A percentile compares a stretch with the other conserved stretches of the same genome.
These are phyloP conservation scores for Cutaneotrichosporon sp. DNA, from an alignment of 1,284 basidiomycete species.

Conservation along the genomic window DNA sequence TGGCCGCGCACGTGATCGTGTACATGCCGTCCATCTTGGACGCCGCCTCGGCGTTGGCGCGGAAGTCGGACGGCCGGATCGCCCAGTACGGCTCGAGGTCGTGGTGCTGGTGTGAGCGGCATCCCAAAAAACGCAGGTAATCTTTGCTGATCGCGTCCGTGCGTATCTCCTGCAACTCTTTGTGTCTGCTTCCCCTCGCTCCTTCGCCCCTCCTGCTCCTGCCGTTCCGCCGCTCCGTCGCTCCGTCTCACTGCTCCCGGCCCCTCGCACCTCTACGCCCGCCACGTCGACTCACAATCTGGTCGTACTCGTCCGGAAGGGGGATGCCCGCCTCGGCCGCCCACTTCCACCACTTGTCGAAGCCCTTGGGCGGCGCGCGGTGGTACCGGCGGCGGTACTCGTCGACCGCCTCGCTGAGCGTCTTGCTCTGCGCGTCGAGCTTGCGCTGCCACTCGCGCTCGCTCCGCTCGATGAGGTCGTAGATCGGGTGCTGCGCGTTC, in stretches of 20 bases:
- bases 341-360: conserved; percentile 50
- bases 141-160: no score
- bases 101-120: conserved; percentile 31
- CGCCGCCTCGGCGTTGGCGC: conserved; percentile 25
- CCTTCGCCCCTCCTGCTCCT: no score
- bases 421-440: conserved; percentile 48
- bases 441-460: conserved; percentile 53
- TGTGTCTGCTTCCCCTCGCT: no score
- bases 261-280: neutral
- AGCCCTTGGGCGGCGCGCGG: conserved; percentile 49
- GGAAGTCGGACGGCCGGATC: conserved; percentile 32
- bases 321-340: conserved; percentile 37
- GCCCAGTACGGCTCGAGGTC: conserved; percentile 53
- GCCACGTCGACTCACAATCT: conserved; percentile 39
- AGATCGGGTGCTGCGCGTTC: conserved; percentile 50
- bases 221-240: no score
- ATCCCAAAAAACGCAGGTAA: no score
- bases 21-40: conserved; percentile 41
- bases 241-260: no score
- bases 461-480: conserved; percentile 48
- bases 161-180: no score
- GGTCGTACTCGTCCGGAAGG: conserved; percentile 53
- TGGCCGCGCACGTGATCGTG: conserved; percentile 39
- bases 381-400: conserved; percentile 54
- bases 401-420: conserved; percentile 51